These are phyloP conservation scores for Verticillium dahliae DNA, from an alignment of 2,329 filamentous ascomycete species.

Conservation along the genomic window DNA sequence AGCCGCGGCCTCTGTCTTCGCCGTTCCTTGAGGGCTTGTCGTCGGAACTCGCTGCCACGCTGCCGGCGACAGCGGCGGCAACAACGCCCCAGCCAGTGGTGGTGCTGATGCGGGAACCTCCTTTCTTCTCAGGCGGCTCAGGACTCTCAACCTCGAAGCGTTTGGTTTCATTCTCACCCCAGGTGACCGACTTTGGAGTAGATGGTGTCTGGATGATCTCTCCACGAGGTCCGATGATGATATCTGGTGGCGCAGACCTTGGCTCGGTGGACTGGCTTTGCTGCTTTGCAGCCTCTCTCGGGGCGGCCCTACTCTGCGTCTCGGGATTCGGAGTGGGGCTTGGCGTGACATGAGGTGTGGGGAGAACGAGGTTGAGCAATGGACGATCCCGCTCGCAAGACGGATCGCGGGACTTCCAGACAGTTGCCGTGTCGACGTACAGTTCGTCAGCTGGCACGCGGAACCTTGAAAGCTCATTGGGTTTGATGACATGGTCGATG, in stretches of 20 bases:
- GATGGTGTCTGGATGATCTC: conserved; percentile 35
- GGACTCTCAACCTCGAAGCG: conserved; percentile 57
- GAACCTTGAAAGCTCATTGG: conserved; percentile 39
- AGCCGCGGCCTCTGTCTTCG: not conserved
- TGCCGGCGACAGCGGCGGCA: conserved; percentile 40
- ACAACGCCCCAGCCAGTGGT: conserved; percentile 44
- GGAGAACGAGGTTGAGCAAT: conserved; percentile 53
- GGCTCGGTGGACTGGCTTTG: conserved; percentile 1
- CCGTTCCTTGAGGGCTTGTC: conserved; percentile 10
- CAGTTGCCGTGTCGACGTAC: conserved; percentile 18
- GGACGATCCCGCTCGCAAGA: conserved; percentile 51
- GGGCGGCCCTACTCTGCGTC: conserved; percentile 11
- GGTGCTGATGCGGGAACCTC: conserved; percentile 16
- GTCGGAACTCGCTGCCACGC: conserved; percentile 27
- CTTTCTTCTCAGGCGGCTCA: conserved; percentile 26
- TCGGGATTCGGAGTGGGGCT: conserved; percentile 18
- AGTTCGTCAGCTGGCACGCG: conserved; percentile 16
- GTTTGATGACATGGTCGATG: conserved; percentile 53
- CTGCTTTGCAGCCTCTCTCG: conserved; percentile 11
- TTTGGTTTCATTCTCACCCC: conserved; percentile 59
- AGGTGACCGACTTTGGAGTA: conserved; percentile 52
- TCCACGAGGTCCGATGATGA: conserved; percentile 30
- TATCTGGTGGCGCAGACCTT: conserved; percentile 18
- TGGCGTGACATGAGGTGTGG: conserved; percentile 51
- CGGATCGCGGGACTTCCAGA: conserved; percentile 42